Evolutionary conservation across 495 filamentous ascomycete genomes (phyloP).

Genomic region (Talaromyces adpressus): DNA sequence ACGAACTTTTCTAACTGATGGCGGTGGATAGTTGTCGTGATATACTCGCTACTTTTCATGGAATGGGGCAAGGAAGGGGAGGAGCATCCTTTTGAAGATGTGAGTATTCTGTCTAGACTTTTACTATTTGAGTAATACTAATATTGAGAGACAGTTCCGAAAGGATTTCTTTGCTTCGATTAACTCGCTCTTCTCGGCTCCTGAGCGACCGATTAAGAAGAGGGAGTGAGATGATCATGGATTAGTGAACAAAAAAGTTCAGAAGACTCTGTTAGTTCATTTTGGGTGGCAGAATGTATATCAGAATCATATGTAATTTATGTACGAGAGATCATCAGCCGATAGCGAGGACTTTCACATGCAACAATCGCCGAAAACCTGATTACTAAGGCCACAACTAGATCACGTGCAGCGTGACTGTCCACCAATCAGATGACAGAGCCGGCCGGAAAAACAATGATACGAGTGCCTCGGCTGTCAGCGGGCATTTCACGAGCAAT

Average conservation of each 20-base stretch:
- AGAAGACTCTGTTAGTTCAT: not conserved
- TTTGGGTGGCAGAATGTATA: not conserved
- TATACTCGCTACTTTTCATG: constrained; percentile 73
- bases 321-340: not conserved
- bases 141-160: constrained; percentile 24
- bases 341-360: constrained; percentile 4
- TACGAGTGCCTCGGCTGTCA: constrained; percentile 5
- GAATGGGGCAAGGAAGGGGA: constrained; percentile 59
- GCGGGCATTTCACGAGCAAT: constrained; percentile 1
- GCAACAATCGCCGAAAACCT: not conserved
- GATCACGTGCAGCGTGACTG: not conserved
- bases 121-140: not conserved
- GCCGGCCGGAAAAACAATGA: not conserved
- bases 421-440: not conserved
- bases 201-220: constrained; percentile 24
- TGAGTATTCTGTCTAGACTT: constrained; percentile 13
- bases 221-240: constrained; percentile 8
- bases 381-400: not conserved
- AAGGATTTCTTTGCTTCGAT: constrained; percentile 28
- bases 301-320: not conserved
- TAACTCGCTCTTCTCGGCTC: constrained; percentile 27
- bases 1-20: constrained; percentile 8
- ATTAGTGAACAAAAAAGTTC: not conserved
- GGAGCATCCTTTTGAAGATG: constrained; percentile 49
- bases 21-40: constrained; percentile 47